Conservation (phyloP, 2,329 filamentous ascomycete genomes). For the Coniochaeta sp. region DNA sequence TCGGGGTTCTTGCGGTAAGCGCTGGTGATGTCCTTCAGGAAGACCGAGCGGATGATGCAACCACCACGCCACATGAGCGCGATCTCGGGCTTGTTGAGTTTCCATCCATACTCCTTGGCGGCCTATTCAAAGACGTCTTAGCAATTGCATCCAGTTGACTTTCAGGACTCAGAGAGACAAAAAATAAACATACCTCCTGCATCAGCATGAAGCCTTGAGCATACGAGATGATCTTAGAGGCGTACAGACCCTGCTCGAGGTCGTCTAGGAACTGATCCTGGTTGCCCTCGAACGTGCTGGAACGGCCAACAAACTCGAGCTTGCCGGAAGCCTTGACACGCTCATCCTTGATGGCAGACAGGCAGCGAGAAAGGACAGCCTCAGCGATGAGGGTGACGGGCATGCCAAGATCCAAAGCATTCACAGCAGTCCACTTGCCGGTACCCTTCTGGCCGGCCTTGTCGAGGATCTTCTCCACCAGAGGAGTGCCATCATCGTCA, state of each 20-base stretch:
- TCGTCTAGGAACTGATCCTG: slow-evolving; percentile 91
- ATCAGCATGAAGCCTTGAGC: slow-evolving; percentile 99
- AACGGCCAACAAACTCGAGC: slow-evolving; percentile 67
- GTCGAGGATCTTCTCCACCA: slow-evolving; percentile 99
- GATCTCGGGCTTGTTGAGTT: slow-evolving; percentile 99
- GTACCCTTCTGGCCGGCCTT: slow-evolving; percentile 99
- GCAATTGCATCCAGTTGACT: not conserved
- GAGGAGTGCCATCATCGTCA: slow-evolving; percentile 81
- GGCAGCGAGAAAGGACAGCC: slow-evolving; percentile 89
- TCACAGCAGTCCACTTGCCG: slow-evolving; percentile 99
- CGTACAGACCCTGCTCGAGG: slow-evolving; percentile 97
- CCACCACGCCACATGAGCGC: slow-evolving; percentile 99
- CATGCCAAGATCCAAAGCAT: slow-evolving; percentile 96
- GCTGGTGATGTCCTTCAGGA: slow-evolving; percentile 98
- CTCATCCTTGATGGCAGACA: slow-evolving; percentile 92
- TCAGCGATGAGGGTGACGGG: slow-evolving; percentile 97
- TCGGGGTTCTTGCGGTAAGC: slow-evolving; percentile 93
- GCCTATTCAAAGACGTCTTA: slow-evolving; percentile 46
- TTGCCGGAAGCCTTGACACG: slow-evolving; percentile 73
- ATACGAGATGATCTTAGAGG: slow-evolving; percentile 99
- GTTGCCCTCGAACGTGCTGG: slow-evolving; percentile 77
- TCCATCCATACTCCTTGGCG: slow-evolving; percentile 93
- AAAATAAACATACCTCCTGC: slow-evolving; percentile 66
- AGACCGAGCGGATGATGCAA: slow-evolving; percentile 99
- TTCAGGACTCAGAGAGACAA: not conserved